A percentile compares a stretch with the other conserved stretches of the same genome.
Conservation (phyloP, 345 rosid species). For the Litchi chinensis region DNA sequence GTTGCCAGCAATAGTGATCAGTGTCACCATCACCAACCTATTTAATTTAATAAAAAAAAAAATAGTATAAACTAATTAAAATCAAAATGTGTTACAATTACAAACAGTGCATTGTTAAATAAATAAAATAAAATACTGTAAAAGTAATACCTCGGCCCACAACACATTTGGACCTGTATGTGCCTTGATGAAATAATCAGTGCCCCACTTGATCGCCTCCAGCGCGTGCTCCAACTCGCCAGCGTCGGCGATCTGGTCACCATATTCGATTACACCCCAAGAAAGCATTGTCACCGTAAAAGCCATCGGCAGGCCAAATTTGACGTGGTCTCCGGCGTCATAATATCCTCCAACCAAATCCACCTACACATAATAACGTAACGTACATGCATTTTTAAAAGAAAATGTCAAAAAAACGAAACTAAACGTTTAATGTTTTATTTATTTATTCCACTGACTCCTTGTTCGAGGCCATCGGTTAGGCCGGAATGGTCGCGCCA, state of each 20-base stretch:
- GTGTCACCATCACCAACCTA: slow-evolving; percentile 94
- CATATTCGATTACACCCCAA: slow-evolving; percentile 78
- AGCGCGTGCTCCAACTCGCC: slow-evolving; percentile 79
- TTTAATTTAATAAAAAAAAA: neutral
- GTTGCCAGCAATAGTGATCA: slow-evolving; percentile 97
- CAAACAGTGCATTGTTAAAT: too few relatives aligned
- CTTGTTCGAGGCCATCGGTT: slow-evolving; percentile 94
- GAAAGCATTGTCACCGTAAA: slow-evolving; percentile 93
- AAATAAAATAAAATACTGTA: too few relatives aligned
- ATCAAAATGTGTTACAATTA: neutral
- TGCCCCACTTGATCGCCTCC: slow-evolving; percentile 93
- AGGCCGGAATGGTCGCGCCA: slow-evolving; percentile 98
- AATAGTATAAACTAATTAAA: neutral
- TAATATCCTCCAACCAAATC: slow-evolving; percentile 97
- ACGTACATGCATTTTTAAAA: neutral
- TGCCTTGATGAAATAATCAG: slow-evolving; percentile 90
- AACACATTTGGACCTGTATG: slow-evolving; percentile 82
- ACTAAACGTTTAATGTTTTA: neutral
- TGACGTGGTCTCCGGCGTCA: slow-evolving; percentile 95
- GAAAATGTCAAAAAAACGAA: neutral
- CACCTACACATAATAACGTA: slow-evolving; percentile 44
- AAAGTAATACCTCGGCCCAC: slow-evolving; percentile 69
- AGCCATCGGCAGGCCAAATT: slow-evolving; percentile 96
- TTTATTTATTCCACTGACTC: slow-evolving; percentile 44
- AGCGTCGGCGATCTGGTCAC: slow-evolving; percentile 58